Base-by-base conservation (phyloP, 139 green algal species). In the Zygnema circumcarinatum region DNA sequence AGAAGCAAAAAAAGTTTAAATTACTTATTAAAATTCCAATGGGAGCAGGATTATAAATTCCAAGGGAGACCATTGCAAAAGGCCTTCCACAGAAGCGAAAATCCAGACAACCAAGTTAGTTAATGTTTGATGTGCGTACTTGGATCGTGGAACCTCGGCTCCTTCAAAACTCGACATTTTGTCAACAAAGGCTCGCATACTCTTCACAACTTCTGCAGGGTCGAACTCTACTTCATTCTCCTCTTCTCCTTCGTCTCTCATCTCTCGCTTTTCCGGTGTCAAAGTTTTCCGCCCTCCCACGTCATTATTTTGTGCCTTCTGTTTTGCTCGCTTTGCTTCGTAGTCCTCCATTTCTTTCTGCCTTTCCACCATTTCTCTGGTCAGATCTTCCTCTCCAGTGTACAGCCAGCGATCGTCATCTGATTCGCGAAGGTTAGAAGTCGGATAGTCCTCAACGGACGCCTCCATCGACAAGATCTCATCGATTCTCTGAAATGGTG, bases 321-420 rank as follows among this genome's bases (percentile, higher is more conserved):
- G 7, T n/a, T 82, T 40, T 2, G 74, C 76, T 29, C 36, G 72
- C 53, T 87, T 74, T 38, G 22, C 2, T 53, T 87, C 83, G 42
- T 81, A 88, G 29, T 38, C 85, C 54, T 90, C 81, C 81, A 84
- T 84, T 79, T 90, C 85, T 1, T 16, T 86, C 39, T 90, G 33
- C 85, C 86, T 32, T 36, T 73, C 68, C 2, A 2, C 31, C 42
- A 90, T 85, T 36, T 32, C 79, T 33, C 32, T 32, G 62, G 38
- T 32, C 67, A 90, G 78, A 35, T 87, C 79, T 25, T 89, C 80
- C 40, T 87, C 86, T 38, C 47, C 81, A 21, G 16, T n/a, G 86
- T 83, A n/a, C 38, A 90, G 36, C 86, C 86, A 90, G 40, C 38
- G 2, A 47, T 90, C 86, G 2, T 85, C 25, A 56, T 90, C 86